phyloP scores from a whole-genome alignment of 495 filamentous ascomycete species.

The Letharia columbiana region DNA sequence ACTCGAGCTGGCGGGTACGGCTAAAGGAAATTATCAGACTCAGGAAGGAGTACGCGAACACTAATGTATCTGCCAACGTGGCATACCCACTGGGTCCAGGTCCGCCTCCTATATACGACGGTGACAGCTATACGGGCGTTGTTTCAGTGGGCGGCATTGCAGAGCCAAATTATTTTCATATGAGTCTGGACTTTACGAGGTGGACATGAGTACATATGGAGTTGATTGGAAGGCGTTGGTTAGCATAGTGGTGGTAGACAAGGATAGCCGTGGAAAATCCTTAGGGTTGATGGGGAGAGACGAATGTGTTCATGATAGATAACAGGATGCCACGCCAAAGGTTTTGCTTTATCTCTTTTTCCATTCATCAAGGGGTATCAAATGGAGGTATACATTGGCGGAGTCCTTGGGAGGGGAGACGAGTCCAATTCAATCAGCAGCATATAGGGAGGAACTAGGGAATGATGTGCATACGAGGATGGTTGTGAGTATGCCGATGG shows the following conservation, averaged over 20 bases:
- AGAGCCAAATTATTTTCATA: conserved; percentile 42
- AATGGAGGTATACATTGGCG: background rate
- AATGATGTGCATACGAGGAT: background rate
- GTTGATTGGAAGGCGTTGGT: background rate
- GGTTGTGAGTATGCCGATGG: background rate
- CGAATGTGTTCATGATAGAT: background rate
- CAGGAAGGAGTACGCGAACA: conserved; percentile 46
- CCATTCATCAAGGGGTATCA: background rate
- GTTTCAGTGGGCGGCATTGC: conserved; percentile 42
- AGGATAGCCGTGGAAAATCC: background rate
- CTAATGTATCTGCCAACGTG: conserved; percentile 25
- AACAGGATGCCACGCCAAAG: conserved; percentile 1
- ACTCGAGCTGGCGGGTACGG: conserved; percentile 83
- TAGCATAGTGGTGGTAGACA: background rate
- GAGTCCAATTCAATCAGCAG: background rate
- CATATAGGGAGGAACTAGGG: background rate
- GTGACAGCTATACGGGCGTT: conserved; percentile 27
- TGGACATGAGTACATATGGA: conserved; percentile 34
- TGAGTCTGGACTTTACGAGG: conserved; percentile 52
- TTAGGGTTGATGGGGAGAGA: too few species aligned
- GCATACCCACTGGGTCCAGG: conserved; percentile 18
- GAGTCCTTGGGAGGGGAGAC: background rate
- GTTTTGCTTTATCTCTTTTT: background rate
- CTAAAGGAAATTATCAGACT: conserved; percentile 76
- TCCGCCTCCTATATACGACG: conserved; percentile 21